These are phyloP conservation scores for Tubosaeta sp. DNA, from an alignment of 768 basidiomycete genomes.

Conservation along the genomic window DNA sequence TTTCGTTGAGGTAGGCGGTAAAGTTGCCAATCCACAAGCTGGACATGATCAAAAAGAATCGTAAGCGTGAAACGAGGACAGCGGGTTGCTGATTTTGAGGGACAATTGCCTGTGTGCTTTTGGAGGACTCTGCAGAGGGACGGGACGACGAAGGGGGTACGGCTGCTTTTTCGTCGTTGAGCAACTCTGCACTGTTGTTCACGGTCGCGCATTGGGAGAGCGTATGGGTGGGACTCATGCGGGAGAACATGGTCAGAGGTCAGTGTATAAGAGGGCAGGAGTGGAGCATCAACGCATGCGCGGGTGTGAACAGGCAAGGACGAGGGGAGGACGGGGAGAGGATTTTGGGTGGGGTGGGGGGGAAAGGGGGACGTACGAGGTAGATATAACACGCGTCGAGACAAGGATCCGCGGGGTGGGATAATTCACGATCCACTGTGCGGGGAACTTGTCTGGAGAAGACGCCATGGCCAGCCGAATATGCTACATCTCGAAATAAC, in stretches of 20 bases:
- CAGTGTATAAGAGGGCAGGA: conserved; percentile 15
- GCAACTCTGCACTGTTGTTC: conserved; percentile 25
- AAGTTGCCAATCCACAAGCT: conserved; percentile 34
- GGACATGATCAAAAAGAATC: conserved; percentile 33
- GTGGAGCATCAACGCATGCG: conserved; percentile 15
- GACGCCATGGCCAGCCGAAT: conserved; percentile 15
- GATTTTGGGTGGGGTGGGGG: neutral
- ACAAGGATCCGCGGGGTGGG: conserved; percentile 29
- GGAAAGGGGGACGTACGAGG: neutral
- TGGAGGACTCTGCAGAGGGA: conserved; percentile 1
- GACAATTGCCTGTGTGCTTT: neutral
- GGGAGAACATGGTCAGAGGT: conserved; percentile 2
- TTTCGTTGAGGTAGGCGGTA: conserved; percentile 34
- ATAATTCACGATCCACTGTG: conserved; percentile 22
- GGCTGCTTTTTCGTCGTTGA: conserved; percentile 23
- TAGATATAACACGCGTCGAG: conserved; percentile 24
- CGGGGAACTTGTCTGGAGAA: conserved; percentile 20
- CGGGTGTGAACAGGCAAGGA: conserved; percentile 11
- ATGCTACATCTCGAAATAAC: conserved; percentile 21
- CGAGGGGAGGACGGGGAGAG: conserved; percentile 2
- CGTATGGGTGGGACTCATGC: conserved; percentile 26
- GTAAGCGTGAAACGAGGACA: conserved; percentile 25
- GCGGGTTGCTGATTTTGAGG: conserved; percentile 19
- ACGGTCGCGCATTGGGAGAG: conserved; percentile 30
- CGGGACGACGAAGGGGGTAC: neutral